Base-by-base conservation (phyloP, 2,329 filamentous ascomycete species). In the Aspergillus japonicus region DNA sequence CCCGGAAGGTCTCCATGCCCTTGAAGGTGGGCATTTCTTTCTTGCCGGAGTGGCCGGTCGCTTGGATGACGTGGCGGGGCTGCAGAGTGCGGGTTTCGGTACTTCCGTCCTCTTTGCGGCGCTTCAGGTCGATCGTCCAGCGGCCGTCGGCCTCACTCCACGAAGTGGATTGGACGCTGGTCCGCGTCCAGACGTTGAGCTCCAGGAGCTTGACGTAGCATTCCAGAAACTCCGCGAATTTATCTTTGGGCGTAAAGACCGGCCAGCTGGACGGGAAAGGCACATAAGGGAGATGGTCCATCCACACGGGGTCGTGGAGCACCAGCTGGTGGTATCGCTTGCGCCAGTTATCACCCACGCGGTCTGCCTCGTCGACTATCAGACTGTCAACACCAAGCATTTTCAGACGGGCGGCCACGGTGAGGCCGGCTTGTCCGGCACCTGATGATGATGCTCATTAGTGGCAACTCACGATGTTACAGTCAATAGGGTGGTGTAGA, bases 161-260 rank as follows among this genome's bases (percentile, higher is more conserved):
- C 2, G 75, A 74, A 0, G 82, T 76, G 0, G 76, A 72, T 1
- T 69, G 71, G 0, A 89, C 65, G 1, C 75, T 80, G 0, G 85
- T 85, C 11, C 73, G 75, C 0, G 79, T 84, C 88, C 87, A 90
- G 26, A 89, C 82, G 62, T 90, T 88, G 47, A 91, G 80, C 65
- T 91, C 88, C n/a, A 90, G 78, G 0, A 85, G 73, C 5, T 77
- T 81, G 0, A 83, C 87, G 64, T 91, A 90, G 0, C 82, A 77
- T 64, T 89, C 87, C 61, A 90, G 86, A 75, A 85, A 91, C 48
- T 89, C 85, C 1, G 81, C 88, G 0, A 90, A 77, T 68, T 90
- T 90, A 71, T 90, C 87, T 68, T 90, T 90, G 5, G 87, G 87
- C 0, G 87, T 89, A 71, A 89, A 91, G 16, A 88, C 77, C 3